A percentile compares a stretch with the other conserved stretches of the same genome.
These are phyloP conservation scores for Wakefieldia striispora DNA, from an alignment of 768 basidiomycete genomes.

Conservation along the genomic window DNA sequence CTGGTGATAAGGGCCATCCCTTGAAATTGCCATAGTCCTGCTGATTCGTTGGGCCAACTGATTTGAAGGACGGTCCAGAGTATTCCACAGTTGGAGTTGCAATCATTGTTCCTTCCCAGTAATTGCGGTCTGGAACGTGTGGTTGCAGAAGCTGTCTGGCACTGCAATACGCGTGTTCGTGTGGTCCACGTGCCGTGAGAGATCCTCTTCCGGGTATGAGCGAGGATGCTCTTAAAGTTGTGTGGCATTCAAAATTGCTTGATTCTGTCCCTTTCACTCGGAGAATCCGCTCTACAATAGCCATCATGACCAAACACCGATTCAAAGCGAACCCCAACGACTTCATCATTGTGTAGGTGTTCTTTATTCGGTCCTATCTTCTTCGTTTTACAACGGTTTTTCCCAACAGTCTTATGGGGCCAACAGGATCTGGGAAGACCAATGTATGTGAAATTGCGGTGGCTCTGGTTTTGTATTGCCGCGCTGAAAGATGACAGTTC, in stretches of 20 bases:
- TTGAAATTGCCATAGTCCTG: no score
- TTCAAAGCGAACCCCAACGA: constrained; percentile 12
- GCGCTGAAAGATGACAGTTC: constrained; percentile 2
- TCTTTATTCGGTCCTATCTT: neutral
- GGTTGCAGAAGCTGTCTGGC: no score
- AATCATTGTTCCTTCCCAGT: no score
- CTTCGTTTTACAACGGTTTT: neutral
- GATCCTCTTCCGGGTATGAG: neutral
- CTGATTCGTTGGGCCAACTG: no score
- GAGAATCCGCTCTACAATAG: neutral
- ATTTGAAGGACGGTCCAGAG: no score
- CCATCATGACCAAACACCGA: neutral
- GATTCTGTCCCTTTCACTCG: neutral
- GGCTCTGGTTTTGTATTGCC: neutral
- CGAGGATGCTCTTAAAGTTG: neutral
- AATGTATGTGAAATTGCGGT: constrained; percentile 11
- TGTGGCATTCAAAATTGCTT: neutral
- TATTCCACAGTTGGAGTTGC: no score
- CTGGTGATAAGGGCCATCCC: no score
- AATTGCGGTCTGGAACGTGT: no score
- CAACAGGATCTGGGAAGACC: constrained; percentile 25
- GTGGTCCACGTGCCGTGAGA: no score
- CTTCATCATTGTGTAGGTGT: constrained; percentile 14
- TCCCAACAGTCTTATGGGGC: constrained; percentile 20
- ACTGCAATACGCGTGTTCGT: neutral